A percentile compares a stretch with the other conserved stretches of the same genome.
These are phyloP conservation scores for Seiridium unicorne DNA, from an alignment of 2,329 filamentous ascomycete species.

Conservation along the genomic window DNA sequence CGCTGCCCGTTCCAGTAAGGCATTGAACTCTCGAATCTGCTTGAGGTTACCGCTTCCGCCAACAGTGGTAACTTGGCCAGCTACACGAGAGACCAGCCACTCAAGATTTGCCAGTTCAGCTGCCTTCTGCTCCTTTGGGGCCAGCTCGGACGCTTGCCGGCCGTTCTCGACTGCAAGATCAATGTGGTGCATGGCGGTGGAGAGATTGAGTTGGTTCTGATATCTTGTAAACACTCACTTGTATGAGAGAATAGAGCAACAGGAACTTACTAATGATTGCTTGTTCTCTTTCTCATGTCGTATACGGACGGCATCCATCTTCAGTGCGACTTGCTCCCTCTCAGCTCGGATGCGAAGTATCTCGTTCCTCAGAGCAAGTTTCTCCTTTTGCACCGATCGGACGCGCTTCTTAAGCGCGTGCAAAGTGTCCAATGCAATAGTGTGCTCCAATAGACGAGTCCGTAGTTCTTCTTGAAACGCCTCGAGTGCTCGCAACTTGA, in stretches of 20 bases:
- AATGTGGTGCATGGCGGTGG: conserved; percentile 59
- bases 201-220: conserved; percentile 51
- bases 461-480: conserved; percentile 58
- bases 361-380: conserved; percentile 54
- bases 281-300: conserved; percentile 56
- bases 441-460: conserved; percentile 55
- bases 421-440: conserved; percentile 58
- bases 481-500: conserved; percentile 56
- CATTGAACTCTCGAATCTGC: conserved; percentile 61
- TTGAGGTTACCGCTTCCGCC: conserved; percentile 51
- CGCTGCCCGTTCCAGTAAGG: conserved; percentile 61
- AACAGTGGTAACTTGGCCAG: conserved; percentile 48
- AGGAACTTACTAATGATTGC: conserved; percentile 45
- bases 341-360: conserved; percentile 59
- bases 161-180: conserved; percentile 55
- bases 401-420: conserved; percentile 58
- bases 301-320: conserved; percentile 61
- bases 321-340: conserved; percentile 59
- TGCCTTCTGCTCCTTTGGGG: conserved; percentile 42
- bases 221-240: background rate
- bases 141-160: conserved; percentile 45
- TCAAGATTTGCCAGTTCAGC: conserved; percentile 57
- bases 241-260: background rate
- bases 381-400: conserved; percentile 55
- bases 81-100: conserved; percentile 52